phyloP scores from a whole-genome alignment of 805 yeast species.

The Candida lessepsii region DNA sequence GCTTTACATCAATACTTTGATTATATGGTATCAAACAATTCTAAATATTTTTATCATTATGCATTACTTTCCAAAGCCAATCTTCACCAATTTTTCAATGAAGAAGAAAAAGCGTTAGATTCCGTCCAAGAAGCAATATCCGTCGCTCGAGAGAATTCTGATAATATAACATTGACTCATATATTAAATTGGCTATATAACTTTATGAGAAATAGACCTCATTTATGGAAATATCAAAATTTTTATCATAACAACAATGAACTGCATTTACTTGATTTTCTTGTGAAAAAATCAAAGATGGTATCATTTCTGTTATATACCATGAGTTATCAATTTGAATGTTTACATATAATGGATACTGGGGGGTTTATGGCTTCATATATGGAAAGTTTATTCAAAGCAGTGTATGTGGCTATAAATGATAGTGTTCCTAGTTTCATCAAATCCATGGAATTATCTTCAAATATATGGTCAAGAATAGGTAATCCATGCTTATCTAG shows the following conservation, averaged over 20 bases:
- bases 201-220: slow-evolving; percentile 68
- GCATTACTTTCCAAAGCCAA: slow-evolving; percentile 73
- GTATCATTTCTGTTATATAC: slow-evolving; percentile 52
- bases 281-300: slow-evolving; percentile 52
- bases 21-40: slow-evolving; percentile 67
- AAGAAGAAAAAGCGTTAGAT: slow-evolving; percentile 65
- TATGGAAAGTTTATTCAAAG: slow-evolving; percentile 57
- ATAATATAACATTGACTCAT: slow-evolving; percentile 66
- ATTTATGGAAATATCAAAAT: slow-evolving; percentile 43
- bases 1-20: slow-evolving; percentile 64
- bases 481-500: slow-evolving; percentile 50
- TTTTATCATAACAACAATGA: slow-evolving; percentile 50
- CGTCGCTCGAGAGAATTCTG: slow-evolving; percentile 84
- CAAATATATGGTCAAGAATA: slow-evolving; percentile 51
- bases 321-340: slow-evolving; percentile 65
- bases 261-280: slow-evolving; percentile 64
- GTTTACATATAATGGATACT: slow-evolving; percentile 50
- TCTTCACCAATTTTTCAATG: slow-evolving; percentile 66
- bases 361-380: slow-evolving; percentile 47
- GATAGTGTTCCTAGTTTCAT: slow-evolving; percentile 44
- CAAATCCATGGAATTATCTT: slow-evolving; percentile 44
- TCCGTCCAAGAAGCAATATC: slow-evolving; percentile 85
- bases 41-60: slow-evolving; percentile 68
- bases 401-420: slow-evolving; percentile 54
- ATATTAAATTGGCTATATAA: slow-evolving; percentile 73